A percentile compares a stretch with the other conserved stretches of the same genome.
Evolutionary conservation across 768 basidiomycete genomes (phyloP).

Genomic region (Pulveroboletus ravenelii): DNA sequence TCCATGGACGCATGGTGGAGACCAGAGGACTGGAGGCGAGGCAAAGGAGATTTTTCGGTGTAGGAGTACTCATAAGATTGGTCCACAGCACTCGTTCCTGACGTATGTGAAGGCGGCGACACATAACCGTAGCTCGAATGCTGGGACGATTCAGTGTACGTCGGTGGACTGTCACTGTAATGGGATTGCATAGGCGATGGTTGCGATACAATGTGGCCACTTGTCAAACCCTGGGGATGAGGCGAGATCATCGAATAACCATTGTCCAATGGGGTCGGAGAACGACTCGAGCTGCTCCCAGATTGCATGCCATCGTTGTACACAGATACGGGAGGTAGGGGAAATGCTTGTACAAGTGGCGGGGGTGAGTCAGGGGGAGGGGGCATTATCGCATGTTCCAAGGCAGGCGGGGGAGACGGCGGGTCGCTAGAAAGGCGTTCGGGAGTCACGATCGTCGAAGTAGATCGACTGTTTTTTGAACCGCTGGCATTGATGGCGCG

Average conservation of each 20-base stretch:
- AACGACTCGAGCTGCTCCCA: conserved; percentile 37
- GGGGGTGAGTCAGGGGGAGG: conserved; percentile 56
- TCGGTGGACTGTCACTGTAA: conserved; percentile 29
- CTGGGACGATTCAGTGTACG: conserved; percentile 30
- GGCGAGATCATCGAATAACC: conserved; percentile 37
- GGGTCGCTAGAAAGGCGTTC: conserved; percentile 25
- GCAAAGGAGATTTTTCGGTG: conserved; percentile 26
- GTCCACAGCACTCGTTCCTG: conserved; percentile 22
- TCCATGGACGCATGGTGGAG: conserved; percentile 27
- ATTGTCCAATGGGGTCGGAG: conserved; percentile 43
- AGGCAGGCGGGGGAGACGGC: conserved; percentile 37
- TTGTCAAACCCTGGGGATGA: conserved; percentile 34
- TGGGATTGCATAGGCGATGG: conserved; percentile 29
- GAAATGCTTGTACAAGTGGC: conserved; percentile 44
- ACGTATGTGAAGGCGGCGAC: conserved; percentile 21
- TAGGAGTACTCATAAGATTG: conserved; percentile 30
- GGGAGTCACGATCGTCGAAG: conserved; percentile 21
- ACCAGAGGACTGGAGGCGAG: conserved; percentile 28
- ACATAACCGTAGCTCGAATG: conserved; percentile 29
- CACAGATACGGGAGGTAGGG: conserved; percentile 14
- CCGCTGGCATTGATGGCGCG: conserved; percentile 34
- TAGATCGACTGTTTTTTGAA: conserved; percentile 22
- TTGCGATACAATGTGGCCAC: conserved; percentile 30
- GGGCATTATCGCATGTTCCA: conserved; percentile 39
- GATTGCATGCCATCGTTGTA: conserved; percentile 29